phyloP scores from a whole-genome alignment of 805 yeast genomes.

The Sugiyamaella floridensis region DNA sequence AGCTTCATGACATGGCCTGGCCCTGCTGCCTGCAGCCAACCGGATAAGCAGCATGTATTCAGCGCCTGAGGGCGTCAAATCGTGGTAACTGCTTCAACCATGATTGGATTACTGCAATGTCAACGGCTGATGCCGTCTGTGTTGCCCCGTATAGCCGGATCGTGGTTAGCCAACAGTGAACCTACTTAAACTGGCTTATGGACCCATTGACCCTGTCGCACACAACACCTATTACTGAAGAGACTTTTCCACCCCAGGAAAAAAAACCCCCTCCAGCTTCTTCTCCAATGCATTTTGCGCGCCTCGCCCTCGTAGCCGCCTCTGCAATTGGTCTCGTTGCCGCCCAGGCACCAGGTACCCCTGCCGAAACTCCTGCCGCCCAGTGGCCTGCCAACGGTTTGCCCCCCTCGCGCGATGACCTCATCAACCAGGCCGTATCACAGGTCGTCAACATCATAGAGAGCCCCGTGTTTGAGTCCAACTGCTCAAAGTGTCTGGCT shows the following conservation, averaged over 20 bases:
- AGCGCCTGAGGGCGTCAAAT: background rate
- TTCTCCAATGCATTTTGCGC: background rate
- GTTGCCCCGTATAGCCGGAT: background rate
- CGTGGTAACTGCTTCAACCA: background rate
- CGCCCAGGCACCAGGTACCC: background rate
- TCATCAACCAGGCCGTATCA: background rate
- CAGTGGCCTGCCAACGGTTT: slow-evolving; percentile 2
- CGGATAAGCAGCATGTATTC: background rate
- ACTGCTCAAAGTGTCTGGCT: slow-evolving; percentile 9
- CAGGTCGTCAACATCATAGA: slow-evolving; percentile 1
- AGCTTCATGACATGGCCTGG: background rate
- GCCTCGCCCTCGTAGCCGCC: background rate
- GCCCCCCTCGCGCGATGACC: slow-evolving; percentile 1
- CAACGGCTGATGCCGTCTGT: background rate
- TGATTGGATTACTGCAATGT: background rate
- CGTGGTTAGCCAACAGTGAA: background rate
- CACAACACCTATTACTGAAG: background rate
- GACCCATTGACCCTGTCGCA: background rate
- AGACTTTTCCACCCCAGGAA: background rate
- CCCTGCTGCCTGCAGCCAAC: background rate
- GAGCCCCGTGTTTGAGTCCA: background rate
- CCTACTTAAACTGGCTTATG: background rate
- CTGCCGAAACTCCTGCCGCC: background rate
- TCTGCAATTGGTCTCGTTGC: background rate
- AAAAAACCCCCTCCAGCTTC: too few species aligned